Base-by-base conservation (phyloP, 768 basidiomycete genomes). In the Asterophora parasitica region DNA sequence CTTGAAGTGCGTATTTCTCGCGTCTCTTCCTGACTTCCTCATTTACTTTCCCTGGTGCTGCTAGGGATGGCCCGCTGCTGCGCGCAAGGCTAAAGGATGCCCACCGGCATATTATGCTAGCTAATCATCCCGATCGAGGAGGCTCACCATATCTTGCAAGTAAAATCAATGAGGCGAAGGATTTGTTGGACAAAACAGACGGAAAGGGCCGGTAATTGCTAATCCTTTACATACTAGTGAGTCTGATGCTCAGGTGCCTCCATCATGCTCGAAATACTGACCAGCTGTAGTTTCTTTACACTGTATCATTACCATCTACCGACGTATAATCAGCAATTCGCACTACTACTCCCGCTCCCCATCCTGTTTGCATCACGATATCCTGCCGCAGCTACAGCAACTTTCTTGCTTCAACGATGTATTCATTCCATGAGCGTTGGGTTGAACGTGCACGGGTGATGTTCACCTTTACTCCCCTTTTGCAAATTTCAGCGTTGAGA, bases 121-220 rank as follows among this genome's bases (percentile, higher is more conserved):
- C 92, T 23, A 99, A 99, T 69, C 96, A 99, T 70, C 96, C 96
- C 9, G 96, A 99, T 73, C 78, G 96, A 52, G 96, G 96, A 28
- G 96, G 96, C 26, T 90, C 93, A n/a, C 96, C 96, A 6, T 99
- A 97, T 67, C 71, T 98, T 42, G 94, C 96, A 10, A 93, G 92
- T 60, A 98, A 99, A 77, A 95, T 98, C 53, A 99, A 99, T 67
- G 96, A 99, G 62, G 96, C 95, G 0, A 97, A 96, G 64, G 95
- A 92, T 59, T 55, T 95, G 48, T 65, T 96, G 39, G 93, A 96
- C 28, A 90, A 87, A 64, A 75, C 76, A n/a, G 83, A 85, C 42
- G 76, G 77, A 44, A 78, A 72, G 56, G 65, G 60, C 13, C 63
- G 71, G 50, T 70, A 57, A 60, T 31, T 20, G 71, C 50, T 70